phyloP scores from a whole-genome alignment of 306 rosid species.

The Mimosa bimucronata region DNA sequence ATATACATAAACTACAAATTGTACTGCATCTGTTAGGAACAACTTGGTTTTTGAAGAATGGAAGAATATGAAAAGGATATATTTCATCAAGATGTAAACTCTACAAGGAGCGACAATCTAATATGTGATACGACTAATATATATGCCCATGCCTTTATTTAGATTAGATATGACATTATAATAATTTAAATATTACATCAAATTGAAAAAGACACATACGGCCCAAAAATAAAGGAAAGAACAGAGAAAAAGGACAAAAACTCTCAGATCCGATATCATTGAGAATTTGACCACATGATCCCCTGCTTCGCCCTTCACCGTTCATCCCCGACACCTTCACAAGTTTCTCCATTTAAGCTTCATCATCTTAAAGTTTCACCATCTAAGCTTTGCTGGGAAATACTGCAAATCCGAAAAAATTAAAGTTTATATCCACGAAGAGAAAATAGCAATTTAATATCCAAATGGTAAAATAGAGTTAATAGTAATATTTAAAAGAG shows the following conservation, averaged over 20 bases:
- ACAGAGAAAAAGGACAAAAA: background rate
- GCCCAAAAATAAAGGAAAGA: background rate
- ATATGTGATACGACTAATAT: too few species aligned
- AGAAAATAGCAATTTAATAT: background rate
- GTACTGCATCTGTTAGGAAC: too few species aligned
- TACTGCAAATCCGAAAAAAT: conserved; percentile 36
- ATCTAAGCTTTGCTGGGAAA: conserved; percentile 44
- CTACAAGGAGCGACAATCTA: too few species aligned
- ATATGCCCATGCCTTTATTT: too few species aligned
- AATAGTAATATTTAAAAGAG: background rate
- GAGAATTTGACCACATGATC: background rate
- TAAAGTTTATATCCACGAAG: background rate
- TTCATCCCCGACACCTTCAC: background rate
- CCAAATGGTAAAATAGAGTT: background rate
- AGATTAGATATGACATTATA: too few species aligned
- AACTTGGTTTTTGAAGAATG: too few species aligned
- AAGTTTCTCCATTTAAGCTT: too few species aligned
- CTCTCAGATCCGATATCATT: background rate
- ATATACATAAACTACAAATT: too few species aligned
- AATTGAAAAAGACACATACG: background rate
- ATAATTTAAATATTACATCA: too few species aligned
- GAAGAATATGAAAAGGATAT: too few species aligned
- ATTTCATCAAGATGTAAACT: too few species aligned
- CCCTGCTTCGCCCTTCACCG: background rate
- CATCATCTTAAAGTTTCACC: too few species aligned